phyloP scores from a whole-genome alignment of 176 grass and related monocot genomes.

The Saccharum officinarum region DNA sequence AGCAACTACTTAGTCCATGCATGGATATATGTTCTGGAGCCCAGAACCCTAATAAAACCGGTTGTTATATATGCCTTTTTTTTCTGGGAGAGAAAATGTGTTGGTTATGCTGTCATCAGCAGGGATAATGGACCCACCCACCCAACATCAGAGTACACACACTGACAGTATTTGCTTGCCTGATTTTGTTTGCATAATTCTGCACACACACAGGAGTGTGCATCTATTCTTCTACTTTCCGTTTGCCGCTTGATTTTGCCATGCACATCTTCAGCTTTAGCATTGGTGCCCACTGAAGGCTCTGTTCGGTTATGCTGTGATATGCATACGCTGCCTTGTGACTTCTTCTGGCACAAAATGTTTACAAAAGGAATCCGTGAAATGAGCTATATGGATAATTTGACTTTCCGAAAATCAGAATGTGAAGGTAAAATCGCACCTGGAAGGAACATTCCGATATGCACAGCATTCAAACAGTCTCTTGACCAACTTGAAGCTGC shows the following conservation, averaged over 20 bases:
- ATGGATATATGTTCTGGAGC: constrained; percentile 14
- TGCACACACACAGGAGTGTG: background rate
- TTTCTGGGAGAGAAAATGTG: background rate
- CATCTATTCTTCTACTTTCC: background rate
- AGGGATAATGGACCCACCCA: constrained; percentile 22
- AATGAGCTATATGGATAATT: background rate
- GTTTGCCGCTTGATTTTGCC: background rate
- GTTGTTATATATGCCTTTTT: constrained; percentile 29
- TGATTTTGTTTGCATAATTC: background rate
- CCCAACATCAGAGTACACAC: constrained; percentile 32
- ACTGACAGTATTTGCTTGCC: constrained; percentile 30
- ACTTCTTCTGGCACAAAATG: background rate
- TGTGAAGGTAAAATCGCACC: background rate
- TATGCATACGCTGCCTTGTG: background rate
- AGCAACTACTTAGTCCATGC: constrained; percentile 6
- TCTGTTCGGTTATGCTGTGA: background rate
- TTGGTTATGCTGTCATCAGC: constrained; percentile 58
- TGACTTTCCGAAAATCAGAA: background rate
- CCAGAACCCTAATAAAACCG: constrained; percentile 26
- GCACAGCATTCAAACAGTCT: background rate
- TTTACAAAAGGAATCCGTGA: background rate
- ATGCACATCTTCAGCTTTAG: background rate
- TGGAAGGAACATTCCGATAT: background rate
- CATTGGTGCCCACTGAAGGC: constrained; percentile 9
- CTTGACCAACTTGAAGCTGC: background rate